phyloP scores from a whole-genome alignment of 176 grass and related monocot genomes.

The Triticum urartu region DNA sequence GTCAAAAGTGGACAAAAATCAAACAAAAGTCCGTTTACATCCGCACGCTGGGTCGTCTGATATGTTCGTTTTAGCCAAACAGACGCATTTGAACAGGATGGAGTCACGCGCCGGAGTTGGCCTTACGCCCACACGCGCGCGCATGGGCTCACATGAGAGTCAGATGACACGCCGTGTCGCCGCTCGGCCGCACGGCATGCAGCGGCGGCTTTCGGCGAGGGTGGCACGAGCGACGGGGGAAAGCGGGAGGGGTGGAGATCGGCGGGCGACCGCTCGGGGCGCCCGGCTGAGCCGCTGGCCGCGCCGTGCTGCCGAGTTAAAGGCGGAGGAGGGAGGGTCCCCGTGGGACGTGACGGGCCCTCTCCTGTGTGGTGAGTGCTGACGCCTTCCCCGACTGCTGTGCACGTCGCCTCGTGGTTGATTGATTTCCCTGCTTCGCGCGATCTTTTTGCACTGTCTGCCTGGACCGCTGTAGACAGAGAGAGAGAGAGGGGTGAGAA shows the following conservation, averaged over 20 bases:
- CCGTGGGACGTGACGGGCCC: neutral
- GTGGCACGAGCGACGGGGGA: neutral
- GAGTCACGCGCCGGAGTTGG: too few relatives aligned
- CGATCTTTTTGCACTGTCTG: neutral
- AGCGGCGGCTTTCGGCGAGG: too few relatives aligned
- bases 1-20: too few relatives aligned
- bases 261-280: neutral
- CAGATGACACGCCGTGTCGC: neutral
- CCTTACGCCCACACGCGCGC: too few relatives aligned
- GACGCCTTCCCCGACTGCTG: neutral
- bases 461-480: neutral
- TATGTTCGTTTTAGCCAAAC: too few relatives aligned
- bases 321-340: neutral
- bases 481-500: neutral
- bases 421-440: neutral
- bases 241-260: neutral
- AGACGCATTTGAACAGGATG: too few relatives aligned
- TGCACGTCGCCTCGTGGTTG: neutral
- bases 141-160: too few relatives aligned
- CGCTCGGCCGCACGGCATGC: neutral
- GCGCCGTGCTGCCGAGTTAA: neutral
- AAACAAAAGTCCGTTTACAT: too few relatives aligned
- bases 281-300: constrained; percentile 5
- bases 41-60: too few relatives aligned
- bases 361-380: neutral